Percentiles rank a stretch among this genome's conserved stretches.
These are phyloP conservation scores for Cladosporium sp. DNA, from an alignment of 2,329 filamentous ascomycete genomes.

Conservation along the genomic window DNA sequence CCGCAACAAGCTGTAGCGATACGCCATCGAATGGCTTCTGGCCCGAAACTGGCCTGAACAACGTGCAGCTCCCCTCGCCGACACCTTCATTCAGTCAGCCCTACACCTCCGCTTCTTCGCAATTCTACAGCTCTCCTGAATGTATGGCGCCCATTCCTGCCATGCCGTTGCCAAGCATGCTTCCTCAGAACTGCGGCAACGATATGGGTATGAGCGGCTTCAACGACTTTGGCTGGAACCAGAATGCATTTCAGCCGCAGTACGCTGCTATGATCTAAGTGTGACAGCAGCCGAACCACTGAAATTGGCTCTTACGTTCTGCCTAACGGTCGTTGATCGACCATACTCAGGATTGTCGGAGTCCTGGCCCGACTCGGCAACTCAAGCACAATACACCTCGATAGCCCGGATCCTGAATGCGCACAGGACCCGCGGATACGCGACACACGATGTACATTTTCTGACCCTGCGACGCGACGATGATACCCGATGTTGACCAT, in stretches of 20 bases:
- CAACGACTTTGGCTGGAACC: conserved; percentile 79
- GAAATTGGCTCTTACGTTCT: neutral
- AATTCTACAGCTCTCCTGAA: conserved; percentile 75
- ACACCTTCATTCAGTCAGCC: conserved; percentile 74
- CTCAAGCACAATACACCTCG: conserved; percentile 17
- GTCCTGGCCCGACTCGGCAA: conserved; percentile 40
- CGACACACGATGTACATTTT: conserved; percentile 34
- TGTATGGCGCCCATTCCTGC: conserved; percentile 68
- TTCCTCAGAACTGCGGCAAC: conserved; percentile 77
- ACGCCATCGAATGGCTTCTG: conserved; percentile 68
- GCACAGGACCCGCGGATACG: conserved; percentile 38
- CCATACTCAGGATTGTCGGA: conserved; percentile 28
- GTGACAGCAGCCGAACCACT: conserved; percentile 12
- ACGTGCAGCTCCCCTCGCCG: conserved; percentile 68
- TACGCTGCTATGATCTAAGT: conserved; percentile 69
- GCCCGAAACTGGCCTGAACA: conserved; percentile 70
- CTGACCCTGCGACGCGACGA: conserved; percentile 38
- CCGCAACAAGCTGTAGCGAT: conserved; percentile 64
- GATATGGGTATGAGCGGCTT: conserved; percentile 58
- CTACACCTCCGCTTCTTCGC: conserved; percentile 51
- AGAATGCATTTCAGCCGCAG: conserved; percentile 70
- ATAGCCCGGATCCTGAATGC: conserved; percentile 30
- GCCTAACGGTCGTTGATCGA: conserved; percentile 22
- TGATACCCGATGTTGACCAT: conserved; percentile 37
- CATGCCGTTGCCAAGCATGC: conserved; percentile 79